Conservation (phyloP, 768 basidiomycete species). For the Boletus rubroflammeus region DNA sequence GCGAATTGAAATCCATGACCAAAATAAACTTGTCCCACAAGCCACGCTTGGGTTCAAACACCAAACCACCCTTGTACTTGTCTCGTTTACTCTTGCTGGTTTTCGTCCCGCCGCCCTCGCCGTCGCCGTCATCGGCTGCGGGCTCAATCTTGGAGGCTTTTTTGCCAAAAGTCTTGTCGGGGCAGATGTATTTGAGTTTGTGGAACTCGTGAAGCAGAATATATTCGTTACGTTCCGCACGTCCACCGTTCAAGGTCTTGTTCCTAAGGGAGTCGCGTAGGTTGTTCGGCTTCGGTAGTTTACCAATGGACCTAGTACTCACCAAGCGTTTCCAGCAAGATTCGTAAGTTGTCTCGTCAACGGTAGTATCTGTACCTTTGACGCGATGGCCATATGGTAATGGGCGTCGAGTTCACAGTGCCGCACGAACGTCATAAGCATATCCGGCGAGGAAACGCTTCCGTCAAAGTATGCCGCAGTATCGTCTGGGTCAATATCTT, state of each 20-base stretch:
- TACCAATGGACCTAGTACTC: conserved; percentile 20
- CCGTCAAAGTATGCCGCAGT: conserved; percentile 89
- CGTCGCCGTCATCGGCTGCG: conserved; percentile 54
- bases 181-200: conserved; percentile 90
- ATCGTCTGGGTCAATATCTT: conserved; percentile 96
- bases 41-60: conserved; percentile 93
- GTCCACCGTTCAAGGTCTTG: conserved; percentile 93
- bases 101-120: conserved; percentile 42
- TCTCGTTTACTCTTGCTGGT: conserved; percentile 71
- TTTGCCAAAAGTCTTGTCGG: conserved; percentile 89
- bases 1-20: conserved; percentile 99
- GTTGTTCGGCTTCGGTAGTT: not conserved
- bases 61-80: conserved; percentile 98
- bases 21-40: conserved; percentile 96
- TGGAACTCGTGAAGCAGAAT: conserved; percentile 99
- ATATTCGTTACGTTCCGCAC: conserved; percentile 98
- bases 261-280: conserved; percentile 55
- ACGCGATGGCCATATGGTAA: conserved; percentile 94
- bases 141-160: conserved; percentile 52
- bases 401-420: conserved; percentile 96
- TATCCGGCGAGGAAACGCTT: conserved; percentile 67
- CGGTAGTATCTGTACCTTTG: conserved; percentile 91
- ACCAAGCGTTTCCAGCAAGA: conserved; percentile 97
- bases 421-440: conserved; percentile 80
- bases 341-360: conserved; percentile 92